Conservation (phyloP, 2,329 filamentous ascomycete genomes). For the Epicoccum nigrum region DNA sequence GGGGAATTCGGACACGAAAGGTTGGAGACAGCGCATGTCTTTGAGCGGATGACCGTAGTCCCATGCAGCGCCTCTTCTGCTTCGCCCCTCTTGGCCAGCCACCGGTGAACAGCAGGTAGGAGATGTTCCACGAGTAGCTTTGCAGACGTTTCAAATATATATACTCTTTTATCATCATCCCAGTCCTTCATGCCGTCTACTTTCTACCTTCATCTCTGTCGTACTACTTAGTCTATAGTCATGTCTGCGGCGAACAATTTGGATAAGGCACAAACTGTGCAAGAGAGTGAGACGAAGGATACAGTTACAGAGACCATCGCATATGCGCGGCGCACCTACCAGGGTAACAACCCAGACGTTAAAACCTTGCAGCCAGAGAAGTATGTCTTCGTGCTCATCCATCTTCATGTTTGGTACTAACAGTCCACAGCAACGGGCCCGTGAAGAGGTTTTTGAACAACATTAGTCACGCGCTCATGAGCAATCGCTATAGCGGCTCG, state of each 20-base stretch:
- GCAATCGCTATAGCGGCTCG: conserved; percentile 8
- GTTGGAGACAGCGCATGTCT: neutral
- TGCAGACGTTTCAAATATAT: neutral
- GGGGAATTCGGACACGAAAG: neutral
- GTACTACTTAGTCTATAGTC: too few relatives aligned
- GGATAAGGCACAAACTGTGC: neutral
- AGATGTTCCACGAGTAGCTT: conserved; percentile 8
- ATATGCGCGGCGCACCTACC: conserved; percentile 12
- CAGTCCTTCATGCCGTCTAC: too few relatives aligned
- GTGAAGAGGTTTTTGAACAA: conserved; percentile 12
- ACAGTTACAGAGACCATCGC: conserved; percentile 8
- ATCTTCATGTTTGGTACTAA: neutral
- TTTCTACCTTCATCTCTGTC: too few relatives aligned
- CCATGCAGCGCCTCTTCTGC: conserved; percentile 9
- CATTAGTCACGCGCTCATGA: conserved; percentile 1
- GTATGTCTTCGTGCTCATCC: neutral
- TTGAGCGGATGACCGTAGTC: neutral
- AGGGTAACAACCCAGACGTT: conserved; percentile 3
- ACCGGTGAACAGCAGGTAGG: conserved; percentile 6
- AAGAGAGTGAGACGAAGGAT: neutral
- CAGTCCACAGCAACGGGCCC: neutral
- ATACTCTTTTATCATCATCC: too few relatives aligned
- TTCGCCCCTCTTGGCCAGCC: conserved; percentile 13
- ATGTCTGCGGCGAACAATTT: conserved; percentile 4
- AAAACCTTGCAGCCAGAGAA: conserved; percentile 12